phyloP scores from a whole-genome alignment of 352 stramenopile species.

The Phytopythium oedochilum region DNA sequence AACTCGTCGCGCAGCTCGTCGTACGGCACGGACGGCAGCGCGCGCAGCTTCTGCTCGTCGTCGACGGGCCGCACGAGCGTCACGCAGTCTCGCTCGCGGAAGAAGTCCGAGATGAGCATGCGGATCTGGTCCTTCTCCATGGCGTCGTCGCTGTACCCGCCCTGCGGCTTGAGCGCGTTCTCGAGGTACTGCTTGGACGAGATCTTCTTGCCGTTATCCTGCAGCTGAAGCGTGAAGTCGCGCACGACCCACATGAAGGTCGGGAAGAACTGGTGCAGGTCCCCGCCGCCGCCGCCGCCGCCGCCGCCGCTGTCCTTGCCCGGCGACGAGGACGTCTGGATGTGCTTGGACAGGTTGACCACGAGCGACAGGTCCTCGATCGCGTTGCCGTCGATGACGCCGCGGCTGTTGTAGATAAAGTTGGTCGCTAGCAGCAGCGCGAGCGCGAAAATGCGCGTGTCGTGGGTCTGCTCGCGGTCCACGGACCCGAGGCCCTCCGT shows the following conservation, averaged over 20 bases:
- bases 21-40: conserved; percentile 64
- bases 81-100: conserved; percentile 85
- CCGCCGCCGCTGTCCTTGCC: conserved; percentile 12
- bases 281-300: conserved; percentile 15
- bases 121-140: conserved; percentile 82
- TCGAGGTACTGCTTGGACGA: conserved; percentile 88
- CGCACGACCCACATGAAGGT: conserved; percentile 88
- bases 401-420: conserved; percentile 91
- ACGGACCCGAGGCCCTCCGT: conserved; percentile 85
- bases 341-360: conserved; percentile 89
- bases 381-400: conserved; percentile 86
- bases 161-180: conserved; percentile 77
- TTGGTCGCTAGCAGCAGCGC: conserved; percentile 79
- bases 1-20: conserved; percentile 83
- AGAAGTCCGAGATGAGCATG: conserved; percentile 72
- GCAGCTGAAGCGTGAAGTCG: conserved; percentile 86
- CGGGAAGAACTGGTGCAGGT: conserved; percentile 83
- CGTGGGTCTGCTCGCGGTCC: conserved; percentile 83
- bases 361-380: conserved; percentile 90
- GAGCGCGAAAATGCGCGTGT: conserved; percentile 89
- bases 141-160: conserved; percentile 73
- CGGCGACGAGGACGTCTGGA: conserved; percentile 56
- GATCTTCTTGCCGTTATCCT: conserved; percentile 86
- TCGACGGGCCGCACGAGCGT: conserved; percentile 87
- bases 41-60: conserved; percentile 78